Base-by-base conservation (phyloP, 495 filamentous ascomycete species). In the Jackrogersella minutella region DNA sequence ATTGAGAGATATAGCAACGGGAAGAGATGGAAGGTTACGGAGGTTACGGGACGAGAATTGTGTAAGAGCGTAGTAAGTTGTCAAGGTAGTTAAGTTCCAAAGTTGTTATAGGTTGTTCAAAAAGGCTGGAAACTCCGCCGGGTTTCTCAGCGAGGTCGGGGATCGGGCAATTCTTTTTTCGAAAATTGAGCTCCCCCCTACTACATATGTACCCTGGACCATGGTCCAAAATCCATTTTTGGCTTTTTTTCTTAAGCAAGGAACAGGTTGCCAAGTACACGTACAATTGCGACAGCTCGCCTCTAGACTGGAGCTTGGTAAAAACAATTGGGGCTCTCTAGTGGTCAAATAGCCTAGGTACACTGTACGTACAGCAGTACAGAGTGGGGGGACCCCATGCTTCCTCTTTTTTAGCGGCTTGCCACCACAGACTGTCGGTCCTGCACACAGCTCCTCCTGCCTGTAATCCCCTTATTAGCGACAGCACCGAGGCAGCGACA, bases 161-260 rank as follows among this genome's bases (percentile, higher is more conserved):
- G 49, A 26, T 69, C 66, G 66, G 66, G 61, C 52, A 34, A 69
- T 69, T 64, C 56, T 64, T 64, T 69, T 46, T 68, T 68, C 22
- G 31, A 56, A 41, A 24, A 41, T 41, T 14, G 3, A 47, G 14
- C n/a, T n/a, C n/a, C n/a, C n/a, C n/a, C 16, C 2, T 14, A 39
- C 3, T 41, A 17, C 10, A 5, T 14, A 16, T 4, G 36, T 40
- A 11, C 36, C 17, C 3, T 44, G 21, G 5, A 19, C 21, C 13
- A 17, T 9, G 13, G 24, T 9, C 50, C 56, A 17, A 10, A 54
- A 47, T 1, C 50, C 41, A 28, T n/a, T 33, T 49, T 28, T 7
- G 41, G 47, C n/a, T n/a, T n/a, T n/a, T n/a, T n/a, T n/a, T n/a
- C n/a, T n/a, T n/a, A n/a, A n/a, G n/a, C 30, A 65, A 58, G 55